Evolutionary conservation across 2,329 filamentous ascomycete genomes (phyloP).

Genomic region (Trichoderma sp.): DNA sequence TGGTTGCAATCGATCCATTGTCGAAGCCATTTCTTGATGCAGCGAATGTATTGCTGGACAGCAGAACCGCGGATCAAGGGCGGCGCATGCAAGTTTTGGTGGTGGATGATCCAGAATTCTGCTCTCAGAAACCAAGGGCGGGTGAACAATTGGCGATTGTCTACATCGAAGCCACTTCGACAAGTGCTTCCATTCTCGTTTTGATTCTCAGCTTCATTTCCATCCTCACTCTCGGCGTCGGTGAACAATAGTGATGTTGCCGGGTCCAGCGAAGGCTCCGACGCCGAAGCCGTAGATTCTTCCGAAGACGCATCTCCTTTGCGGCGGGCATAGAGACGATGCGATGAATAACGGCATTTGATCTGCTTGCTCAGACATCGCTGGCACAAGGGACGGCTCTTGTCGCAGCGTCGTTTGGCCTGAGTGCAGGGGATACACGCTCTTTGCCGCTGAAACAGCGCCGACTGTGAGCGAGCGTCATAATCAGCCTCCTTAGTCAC

Average conservation of each 20-base stretch:
- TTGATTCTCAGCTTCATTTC: background rate
- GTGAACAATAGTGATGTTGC: background rate
- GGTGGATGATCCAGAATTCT: slow-evolving; percentile 31
- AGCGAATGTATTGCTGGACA: slow-evolving; percentile 38
- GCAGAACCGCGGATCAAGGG: slow-evolving; percentile 14
- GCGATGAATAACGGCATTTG: slow-evolving; percentile 34
- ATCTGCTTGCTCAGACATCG: slow-evolving; percentile 39
- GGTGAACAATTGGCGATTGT: background rate
- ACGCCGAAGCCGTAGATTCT: background rate
- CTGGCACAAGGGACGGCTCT: slow-evolving; percentile 40
- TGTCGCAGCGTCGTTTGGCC: slow-evolving; percentile 46
- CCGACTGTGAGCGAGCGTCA: background rate
- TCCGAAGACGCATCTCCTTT: background rate
- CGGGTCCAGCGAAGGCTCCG: background rate
- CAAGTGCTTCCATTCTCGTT: background rate
- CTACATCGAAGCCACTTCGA: too few species aligned
- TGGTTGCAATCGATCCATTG: slow-evolving; percentile 36
- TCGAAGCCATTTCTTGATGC: slow-evolving; percentile 33
- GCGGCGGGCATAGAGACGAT: slow-evolving; percentile 26
- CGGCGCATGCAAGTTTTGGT: background rate
- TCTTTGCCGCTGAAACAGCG: slow-evolving; percentile 29
- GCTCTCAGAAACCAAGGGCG: slow-evolving; percentile 32
- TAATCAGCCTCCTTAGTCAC: background rate
- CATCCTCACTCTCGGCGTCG: background rate
- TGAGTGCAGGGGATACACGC: slow-evolving; percentile 44